Conservation (phyloP, 129 eudicot genomes). For the Kitagawia praeruptora region DNA sequence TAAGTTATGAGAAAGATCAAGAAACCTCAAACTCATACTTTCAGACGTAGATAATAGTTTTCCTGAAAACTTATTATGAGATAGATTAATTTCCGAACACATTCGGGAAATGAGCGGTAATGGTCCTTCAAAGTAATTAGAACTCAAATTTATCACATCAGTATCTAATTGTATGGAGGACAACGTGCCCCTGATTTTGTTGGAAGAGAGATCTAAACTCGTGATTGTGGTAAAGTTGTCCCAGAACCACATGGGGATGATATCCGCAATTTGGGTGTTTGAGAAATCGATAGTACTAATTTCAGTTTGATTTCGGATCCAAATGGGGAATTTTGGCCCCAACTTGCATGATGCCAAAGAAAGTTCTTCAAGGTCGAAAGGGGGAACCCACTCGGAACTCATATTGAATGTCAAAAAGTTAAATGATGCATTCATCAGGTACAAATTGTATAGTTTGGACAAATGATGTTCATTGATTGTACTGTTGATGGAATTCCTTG, state of each 20-base stretch:
- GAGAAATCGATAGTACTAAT: conserved; percentile 27
- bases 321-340: conserved; percentile 34
- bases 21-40: not conserved
- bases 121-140: conserved; percentile 5
- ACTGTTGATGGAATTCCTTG: conserved; percentile 18
- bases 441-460: conserved; percentile 16
- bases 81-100: conserved; percentile 17
- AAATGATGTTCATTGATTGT: conserved; percentile 18
- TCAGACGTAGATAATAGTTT: conserved; percentile 12
- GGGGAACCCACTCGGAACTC: conserved; percentile 16
- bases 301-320: conserved; percentile 26
- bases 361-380: conserved; percentile 19
- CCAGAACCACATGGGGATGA: conserved; percentile 30
- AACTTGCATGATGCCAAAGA: conserved; percentile 21
- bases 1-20: conserved; percentile 27
- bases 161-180: not conserved
- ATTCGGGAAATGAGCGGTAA: not conserved
- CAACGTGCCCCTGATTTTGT: conserved; percentile 5
- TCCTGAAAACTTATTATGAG: conserved; percentile 27
- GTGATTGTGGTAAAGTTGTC: not conserved
- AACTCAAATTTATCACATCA: conserved; percentile 20
- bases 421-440: conserved; percentile 20
- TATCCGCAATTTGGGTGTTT: conserved; percentile 21
- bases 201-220: conserved; percentile 20
- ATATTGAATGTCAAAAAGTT: conserved; percentile 20